Conservation (phyloP, 331 rosid species). For the Malus hybrid region DNA sequence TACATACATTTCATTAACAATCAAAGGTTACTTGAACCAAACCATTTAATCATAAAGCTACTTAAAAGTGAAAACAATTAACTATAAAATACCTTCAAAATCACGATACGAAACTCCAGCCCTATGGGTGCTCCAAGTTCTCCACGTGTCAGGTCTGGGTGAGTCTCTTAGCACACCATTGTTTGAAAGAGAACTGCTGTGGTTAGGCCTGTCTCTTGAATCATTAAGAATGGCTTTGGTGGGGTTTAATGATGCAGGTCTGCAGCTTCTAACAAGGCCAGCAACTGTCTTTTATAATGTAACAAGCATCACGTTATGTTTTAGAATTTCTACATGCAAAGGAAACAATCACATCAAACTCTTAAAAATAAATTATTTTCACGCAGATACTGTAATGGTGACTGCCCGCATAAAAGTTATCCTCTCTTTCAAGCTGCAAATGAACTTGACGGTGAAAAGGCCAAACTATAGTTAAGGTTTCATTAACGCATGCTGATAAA, state of each 20-base stretch:
- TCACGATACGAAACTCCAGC: conserved; percentile 38
- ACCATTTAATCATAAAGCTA: not conserved
- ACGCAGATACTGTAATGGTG: not conserved
- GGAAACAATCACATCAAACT: conserved; percentile 10
- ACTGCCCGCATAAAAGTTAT: not conserved
- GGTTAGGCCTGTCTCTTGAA: conserved; percentile 26
- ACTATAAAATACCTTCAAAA: conserved; percentile 51
- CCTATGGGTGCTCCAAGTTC: conserved; percentile 58
- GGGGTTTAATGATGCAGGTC: conserved; percentile 31
- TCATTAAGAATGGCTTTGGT: conserved; percentile 17
- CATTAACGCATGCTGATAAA: not conserved
- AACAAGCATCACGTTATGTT: conserved; percentile 33
- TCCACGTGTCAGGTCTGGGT: conserved; percentile 43
- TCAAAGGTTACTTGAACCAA: conserved; percentile 15
- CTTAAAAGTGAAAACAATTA: not conserved
- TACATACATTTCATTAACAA: conserved; percentile 9
- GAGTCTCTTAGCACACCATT: conserved; percentile 27
- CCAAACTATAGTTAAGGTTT: not conserved
- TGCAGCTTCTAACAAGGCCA: conserved; percentile 30
- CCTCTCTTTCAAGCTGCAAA: not conserved
- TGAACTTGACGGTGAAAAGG: not conserved
- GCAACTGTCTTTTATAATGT: conserved; percentile 52
- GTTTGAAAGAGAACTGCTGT: conserved; percentile 22
- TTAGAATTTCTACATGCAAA: conserved; percentile 25
- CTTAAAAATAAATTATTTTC: not conserved